These are phyloP conservation scores for Aphanomyces astaci DNA, from an alignment of 352 stramenopile species.

Conservation along the genomic window DNA sequence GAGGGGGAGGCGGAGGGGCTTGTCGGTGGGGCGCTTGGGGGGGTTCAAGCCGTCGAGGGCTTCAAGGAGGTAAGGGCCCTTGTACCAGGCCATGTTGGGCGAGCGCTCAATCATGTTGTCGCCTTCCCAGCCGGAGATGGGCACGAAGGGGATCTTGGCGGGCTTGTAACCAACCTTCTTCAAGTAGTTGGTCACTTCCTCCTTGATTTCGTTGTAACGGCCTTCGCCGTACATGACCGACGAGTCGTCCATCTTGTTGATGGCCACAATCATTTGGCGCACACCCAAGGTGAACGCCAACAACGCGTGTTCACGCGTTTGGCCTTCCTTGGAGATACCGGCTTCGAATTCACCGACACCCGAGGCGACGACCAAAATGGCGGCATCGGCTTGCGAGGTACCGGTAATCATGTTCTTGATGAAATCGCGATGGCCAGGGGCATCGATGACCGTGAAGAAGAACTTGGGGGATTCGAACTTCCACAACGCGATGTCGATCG, in stretches of 20 bases:
- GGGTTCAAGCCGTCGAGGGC: constrained; percentile 86
- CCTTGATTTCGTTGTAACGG: constrained; percentile 93
- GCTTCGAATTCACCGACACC: constrained; percentile 90
- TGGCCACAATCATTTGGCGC: constrained; percentile 96
- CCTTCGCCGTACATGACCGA: constrained; percentile 89
- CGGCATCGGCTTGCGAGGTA: constrained; percentile 96
- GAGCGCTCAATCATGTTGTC: constrained; percentile 97
- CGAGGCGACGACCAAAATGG: constrained; percentile 93
- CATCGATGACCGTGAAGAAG: constrained; percentile 97
- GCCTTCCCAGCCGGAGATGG: constrained; percentile 93
- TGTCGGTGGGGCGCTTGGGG: constrained; percentile 89
- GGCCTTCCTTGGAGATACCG: constrained; percentile 92
- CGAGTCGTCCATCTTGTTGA: constrained; percentile 99
- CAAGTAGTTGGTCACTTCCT: constrained; percentile 87
- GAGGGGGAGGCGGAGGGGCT: constrained; percentile 93
- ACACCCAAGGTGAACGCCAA: constrained; percentile 96
- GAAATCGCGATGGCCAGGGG: constrained; percentile 96
- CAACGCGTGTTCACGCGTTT: constrained; percentile 94
- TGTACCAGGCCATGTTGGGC: constrained; percentile 95
- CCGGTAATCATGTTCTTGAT: constrained; percentile 99
- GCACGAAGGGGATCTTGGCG: constrained; percentile 92
- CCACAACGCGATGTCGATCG: constrained; percentile 95
- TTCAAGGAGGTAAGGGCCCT: constrained; percentile 86
- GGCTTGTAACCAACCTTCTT: constrained; percentile 96
- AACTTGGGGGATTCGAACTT: constrained; percentile 97